Percentiles rank a stretch among this genome's conserved stretches.
phyloP scores from a whole-genome alignment of 106 monocot species.

The Alisma plantagoaquatica region DNA sequence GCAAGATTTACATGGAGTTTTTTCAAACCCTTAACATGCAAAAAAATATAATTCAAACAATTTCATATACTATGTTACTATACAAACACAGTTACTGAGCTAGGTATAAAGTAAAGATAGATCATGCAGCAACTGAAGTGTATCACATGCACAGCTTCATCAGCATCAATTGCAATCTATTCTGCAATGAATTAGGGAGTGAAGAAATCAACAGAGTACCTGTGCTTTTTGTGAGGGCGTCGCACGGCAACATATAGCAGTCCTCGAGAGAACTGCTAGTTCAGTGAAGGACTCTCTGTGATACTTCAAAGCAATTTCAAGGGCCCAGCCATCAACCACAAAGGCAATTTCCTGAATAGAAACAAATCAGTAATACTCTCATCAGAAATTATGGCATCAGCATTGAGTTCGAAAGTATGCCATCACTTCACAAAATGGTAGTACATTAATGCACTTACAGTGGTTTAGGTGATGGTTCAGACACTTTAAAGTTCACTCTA shows the following conservation, averaged over 20 bases:
- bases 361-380: too few species aligned
- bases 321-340: slow-evolving; percentile 94
- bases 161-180: too few species aligned
- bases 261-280: slow-evolving; percentile 79
- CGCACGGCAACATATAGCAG: slow-evolving; percentile 91
- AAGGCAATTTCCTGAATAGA: slow-evolving; percentile 65
- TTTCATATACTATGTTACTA: too few species aligned
- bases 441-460: too few species aligned
- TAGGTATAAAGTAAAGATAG: too few species aligned
- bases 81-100: too few species aligned
- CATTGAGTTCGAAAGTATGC: background rate
- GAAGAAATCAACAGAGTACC: slow-evolving; percentile 18
- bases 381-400: too few species aligned
- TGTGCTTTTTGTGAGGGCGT: slow-evolving; percentile 99
- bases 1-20: background rate
- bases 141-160: too few species aligned
- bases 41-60: background rate
- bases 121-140: too few species aligned
- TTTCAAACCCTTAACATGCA: background rate
- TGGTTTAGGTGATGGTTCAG: too few species aligned
- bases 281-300: slow-evolving; percentile 62
- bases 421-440: too few species aligned
- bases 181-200: background rate
- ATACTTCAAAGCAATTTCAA: slow-evolving; percentile 87
- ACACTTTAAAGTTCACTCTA: too few species aligned